A percentile compares a stretch with the other conserved stretches of the same genome.
Conservation (phyloP, 768 basidiomycete species). For the Infundibulicybe gibba region DNA sequence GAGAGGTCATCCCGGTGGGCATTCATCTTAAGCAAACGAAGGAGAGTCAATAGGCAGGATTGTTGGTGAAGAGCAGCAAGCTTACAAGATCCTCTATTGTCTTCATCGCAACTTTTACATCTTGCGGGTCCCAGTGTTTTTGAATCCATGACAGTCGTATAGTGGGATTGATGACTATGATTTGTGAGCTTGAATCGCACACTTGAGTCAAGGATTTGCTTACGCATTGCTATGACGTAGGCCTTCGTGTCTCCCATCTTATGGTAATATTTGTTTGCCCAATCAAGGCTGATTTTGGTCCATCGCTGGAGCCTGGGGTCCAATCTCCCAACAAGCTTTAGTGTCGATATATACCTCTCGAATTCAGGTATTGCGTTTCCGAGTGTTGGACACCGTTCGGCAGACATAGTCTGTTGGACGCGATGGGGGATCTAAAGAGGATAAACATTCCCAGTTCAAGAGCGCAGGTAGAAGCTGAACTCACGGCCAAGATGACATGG, state of each 20-base stretch:
- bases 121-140: slow-evolving; percentile 8
- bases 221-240: slow-evolving; percentile 11
- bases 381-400: slow-evolving; percentile 7
- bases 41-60: slow-evolving; percentile 4
- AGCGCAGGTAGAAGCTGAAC: too few species aligned
- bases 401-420: slow-evolving; percentile 4
- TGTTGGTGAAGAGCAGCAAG: background rate
- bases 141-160: slow-evolving; percentile 14
- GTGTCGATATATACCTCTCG: slow-evolving; percentile 7
- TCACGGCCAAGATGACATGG: too few species aligned
- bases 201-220: background rate
- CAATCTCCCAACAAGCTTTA: slow-evolving; percentile 1
- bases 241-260: slow-evolving; percentile 7
- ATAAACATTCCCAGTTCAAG: background rate
- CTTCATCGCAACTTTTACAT: slow-evolving; percentile 9
- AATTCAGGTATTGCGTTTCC: slow-evolving; percentile 7
- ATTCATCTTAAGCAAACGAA: background rate
- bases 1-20: background rate
- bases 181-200: background rate
- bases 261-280: slow-evolving; percentile 8
- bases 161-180: slow-evolving; percentile 15
- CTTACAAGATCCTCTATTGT: slow-evolving; percentile 8
- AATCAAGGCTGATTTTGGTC: slow-evolving; percentile 4
- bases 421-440: background rate
- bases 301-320: background rate